phyloP scores from a whole-genome alignment of 768 basidiomycete species.

The Mycena filopes region DNA sequence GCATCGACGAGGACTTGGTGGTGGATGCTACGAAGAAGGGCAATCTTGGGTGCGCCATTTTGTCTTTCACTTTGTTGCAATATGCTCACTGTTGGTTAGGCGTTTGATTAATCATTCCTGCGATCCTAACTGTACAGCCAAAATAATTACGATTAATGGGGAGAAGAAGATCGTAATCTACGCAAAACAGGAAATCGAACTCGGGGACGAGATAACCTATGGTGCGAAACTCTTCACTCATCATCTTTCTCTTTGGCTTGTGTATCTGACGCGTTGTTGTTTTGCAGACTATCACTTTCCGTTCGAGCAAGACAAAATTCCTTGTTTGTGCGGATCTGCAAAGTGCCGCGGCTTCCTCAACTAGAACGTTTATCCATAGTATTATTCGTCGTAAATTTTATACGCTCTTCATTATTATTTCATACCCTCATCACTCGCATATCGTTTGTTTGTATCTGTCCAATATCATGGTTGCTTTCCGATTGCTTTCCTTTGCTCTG shows the following conservation, averaged over 20 bases:
- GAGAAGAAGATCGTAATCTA: slow-evolving; percentile 99
- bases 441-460: slow-evolving; percentile 29
- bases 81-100: slow-evolving; percentile 51
- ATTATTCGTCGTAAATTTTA: slow-evolving; percentile 32
- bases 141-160: slow-evolving; percentile 90
- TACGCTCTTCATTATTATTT: slow-evolving; percentile 27
- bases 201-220: slow-evolving; percentile 98
- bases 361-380: slow-evolving; percentile 60
- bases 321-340: slow-evolving; percentile 88
- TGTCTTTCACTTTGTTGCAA: slow-evolving; percentile 29
- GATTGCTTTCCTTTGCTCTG: not conserved
- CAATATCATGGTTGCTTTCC: slow-evolving; percentile 24
- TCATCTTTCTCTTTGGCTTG: not conserved
- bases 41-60: slow-evolving; percentile 86
- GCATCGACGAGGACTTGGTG: slow-evolving; percentile 97
- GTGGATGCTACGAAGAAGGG: slow-evolving; percentile 99
- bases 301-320: slow-evolving; percentile 97
- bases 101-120: slow-evolving; percentile 99
- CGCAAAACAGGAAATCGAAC: slow-evolving; percentile 94
- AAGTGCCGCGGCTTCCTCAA: slow-evolving; percentile 97
- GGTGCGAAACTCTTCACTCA: slow-evolving; percentile 60
- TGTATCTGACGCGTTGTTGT: not conserved
- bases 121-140: slow-evolving; percentile 92
- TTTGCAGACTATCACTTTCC: slow-evolving; percentile 96
- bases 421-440: slow-evolving; percentile 33